Percentiles rank a stretch among this genome's conserved stretches.
These are phyloP conservation scores for Alopecurus myosuroides DNA, from an alignment of 176 grass and related monocot genomes.

Conservation along the genomic window DNA sequence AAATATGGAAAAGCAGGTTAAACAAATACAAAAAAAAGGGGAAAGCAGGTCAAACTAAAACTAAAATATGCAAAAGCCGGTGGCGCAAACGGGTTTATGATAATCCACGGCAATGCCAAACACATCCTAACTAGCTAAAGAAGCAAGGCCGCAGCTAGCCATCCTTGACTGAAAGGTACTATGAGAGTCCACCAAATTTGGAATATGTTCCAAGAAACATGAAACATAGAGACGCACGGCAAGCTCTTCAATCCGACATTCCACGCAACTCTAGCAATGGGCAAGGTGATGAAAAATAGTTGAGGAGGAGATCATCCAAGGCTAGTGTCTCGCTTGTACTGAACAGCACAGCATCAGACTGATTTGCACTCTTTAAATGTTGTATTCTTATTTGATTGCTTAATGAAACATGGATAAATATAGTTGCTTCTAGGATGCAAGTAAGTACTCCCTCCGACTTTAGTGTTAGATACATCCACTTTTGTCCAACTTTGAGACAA, in stretches of 20 bases:
- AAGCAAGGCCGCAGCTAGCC: neutral
- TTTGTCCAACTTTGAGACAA: no score
- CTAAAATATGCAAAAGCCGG: neutral
- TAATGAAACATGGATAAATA: no score
- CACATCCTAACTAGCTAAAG: neutral
- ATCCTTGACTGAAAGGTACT: no score
- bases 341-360: no score
- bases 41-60: neutral
- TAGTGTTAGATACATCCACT: no score
- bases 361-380: no score
- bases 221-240: neutral
- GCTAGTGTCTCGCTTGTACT: no score
- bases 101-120: neutral
- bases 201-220: neutral
- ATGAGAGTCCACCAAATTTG: neutral
- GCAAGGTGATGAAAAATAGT: neutral
- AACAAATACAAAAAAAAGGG: neutral
- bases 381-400: no score
- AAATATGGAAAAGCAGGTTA: neutral
- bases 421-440: no score
- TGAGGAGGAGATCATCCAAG: neutral
- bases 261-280: neutral
- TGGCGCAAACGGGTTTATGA: neutral
- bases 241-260: neutral
- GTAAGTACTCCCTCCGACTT: no score